Evolutionary conservation across 768 basidiomycete genomes (phyloP).

Genomic region (Coprinellus aureogranulatus): DNA sequence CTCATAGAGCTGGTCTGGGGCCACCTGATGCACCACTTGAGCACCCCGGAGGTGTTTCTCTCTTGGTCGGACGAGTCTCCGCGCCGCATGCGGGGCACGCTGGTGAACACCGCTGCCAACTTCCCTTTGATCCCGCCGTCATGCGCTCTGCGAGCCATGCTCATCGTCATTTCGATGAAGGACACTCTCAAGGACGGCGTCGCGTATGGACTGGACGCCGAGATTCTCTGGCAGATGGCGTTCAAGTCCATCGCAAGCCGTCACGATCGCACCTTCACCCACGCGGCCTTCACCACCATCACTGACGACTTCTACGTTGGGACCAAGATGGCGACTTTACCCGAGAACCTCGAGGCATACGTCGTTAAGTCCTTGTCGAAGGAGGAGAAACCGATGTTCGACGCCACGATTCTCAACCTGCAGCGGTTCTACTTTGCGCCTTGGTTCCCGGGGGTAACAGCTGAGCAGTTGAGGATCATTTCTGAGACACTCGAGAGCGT

Average conservation of each 20-base stretch:
- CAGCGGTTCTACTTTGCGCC: no score
- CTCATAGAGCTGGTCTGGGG: not conserved
- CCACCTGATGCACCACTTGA: not conserved
- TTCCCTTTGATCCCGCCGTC: not conserved
- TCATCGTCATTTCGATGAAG: not conserved
- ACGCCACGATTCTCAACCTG: no score
- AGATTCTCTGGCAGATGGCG: not conserved
- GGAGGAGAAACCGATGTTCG: no score
- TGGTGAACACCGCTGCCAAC: not conserved
- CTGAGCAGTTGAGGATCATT: no score
- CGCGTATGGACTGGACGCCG: not conserved
- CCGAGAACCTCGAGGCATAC: no score
- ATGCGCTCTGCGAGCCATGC: not conserved
- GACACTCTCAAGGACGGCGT: not conserved
- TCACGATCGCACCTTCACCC: no score
- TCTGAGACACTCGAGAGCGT: no score
- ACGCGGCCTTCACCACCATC: no score
- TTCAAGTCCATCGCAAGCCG: not conserved
- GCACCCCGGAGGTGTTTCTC: not conserved
- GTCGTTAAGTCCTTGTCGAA: no score
- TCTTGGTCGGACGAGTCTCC: not conserved
- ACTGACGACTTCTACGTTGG: no score
- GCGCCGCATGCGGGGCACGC: not conserved
- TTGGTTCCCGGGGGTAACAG: no score
- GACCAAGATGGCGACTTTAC: no score